Evolutionary conservation across 140 eudicot genomes (phyloP), one percentile per base, ranked within the genome.

Genomic region (Flaveria floridana): DNA sequence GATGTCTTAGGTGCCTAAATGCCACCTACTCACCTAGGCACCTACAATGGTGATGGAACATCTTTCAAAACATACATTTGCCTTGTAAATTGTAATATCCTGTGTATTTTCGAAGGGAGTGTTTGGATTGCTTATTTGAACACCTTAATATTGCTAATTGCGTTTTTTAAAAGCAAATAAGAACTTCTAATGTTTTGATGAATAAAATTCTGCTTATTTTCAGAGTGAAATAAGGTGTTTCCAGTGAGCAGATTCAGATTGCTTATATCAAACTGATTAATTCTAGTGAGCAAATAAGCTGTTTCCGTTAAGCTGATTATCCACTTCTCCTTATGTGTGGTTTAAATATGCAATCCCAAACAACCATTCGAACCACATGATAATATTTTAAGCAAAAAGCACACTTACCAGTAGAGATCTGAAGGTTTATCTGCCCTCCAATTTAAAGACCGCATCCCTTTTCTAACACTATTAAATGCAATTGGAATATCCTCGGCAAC

Each of bases 361-460:
- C 64, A 50, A 48, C 12, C 18, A 19, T 19, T 4, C 4, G 19
- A 72, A 56, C 41, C 67, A 72, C 68, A 39, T 0, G n/a, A 41
- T 23, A 59, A 42, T 37, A 39, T 42, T 25, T 23, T 7, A 21
- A 44, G 52, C 47, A 59, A 44, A 44, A 51, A 9, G 19, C 46
- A 58, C 26, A 65, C 79, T 83, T 90, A 93, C 98, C 98, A 93
- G 81, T 86, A 89, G 70, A 93, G 91, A 48, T 85, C 80, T 2
- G 98, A 86, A 55, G 94, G 96, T 75, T 88, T 88, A 76, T 93
- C 98, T n/a, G 96, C 86, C 82, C 98, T 86, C 98, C 98, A 93
- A 47, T 93, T 84, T 78, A 90, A 81, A 56, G 97, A 88, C 6
- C 98, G 91, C 96, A 88, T 88, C 72, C 98, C 98, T 86, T 87